A percentile compares a stretch with the other conserved stretches of the same genome.
These are phyloP conservation scores for Thermochaetoides thermophila DNA, from an alignment of 495 filamentous ascomycete genomes.

Conservation along the genomic window DNA sequence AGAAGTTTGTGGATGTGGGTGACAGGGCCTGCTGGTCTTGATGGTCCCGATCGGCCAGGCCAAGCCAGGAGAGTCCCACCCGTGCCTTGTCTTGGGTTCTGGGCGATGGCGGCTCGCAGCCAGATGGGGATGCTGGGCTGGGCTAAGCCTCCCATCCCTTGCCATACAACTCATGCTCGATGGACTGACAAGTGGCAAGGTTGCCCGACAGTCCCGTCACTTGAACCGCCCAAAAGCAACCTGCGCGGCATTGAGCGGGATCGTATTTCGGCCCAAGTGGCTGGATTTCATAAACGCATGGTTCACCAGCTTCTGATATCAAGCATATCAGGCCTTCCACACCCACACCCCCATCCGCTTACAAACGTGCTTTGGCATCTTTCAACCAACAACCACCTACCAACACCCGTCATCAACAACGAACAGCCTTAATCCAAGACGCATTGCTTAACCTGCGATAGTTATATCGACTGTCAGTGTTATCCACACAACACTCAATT, in stretches of 20 bases:
- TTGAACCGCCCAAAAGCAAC: constrained; percentile 12
- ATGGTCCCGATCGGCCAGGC: constrained; percentile 6
- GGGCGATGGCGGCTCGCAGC: no score
- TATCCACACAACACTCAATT: background rate
- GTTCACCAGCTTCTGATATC: constrained; percentile 11
- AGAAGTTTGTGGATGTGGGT: constrained; percentile 6
- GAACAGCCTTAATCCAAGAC: background rate
- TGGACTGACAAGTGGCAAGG: constrained; percentile 29
- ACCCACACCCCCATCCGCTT: no score
- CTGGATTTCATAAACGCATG: no score
- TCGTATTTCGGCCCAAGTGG: constrained; percentile 24
- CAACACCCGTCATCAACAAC: background rate
- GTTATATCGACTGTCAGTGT: background rate
- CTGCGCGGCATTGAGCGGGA: constrained; percentile 14
- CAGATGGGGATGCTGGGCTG: no score
- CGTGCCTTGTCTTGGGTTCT: constrained; percentile 6
- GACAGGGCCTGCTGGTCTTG: constrained; percentile 3
- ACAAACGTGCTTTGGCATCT: constrained; percentile 4
- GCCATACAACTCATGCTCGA: constrained; percentile 18
- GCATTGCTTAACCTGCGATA: constrained; percentile 1
- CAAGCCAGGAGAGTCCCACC: constrained; percentile 15
- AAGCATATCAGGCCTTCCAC: constrained; percentile 3
- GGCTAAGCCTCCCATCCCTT: constrained; percentile 17
- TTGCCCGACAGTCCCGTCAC: constrained; percentile 21
- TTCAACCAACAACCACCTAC: constrained; percentile 3